Percentiles rank a stretch among this genome's conserved stretches.
Evolutionary conservation across 2,329 filamentous ascomycete species (phyloP).

Genomic region (Alternaria postmessia): DNA sequence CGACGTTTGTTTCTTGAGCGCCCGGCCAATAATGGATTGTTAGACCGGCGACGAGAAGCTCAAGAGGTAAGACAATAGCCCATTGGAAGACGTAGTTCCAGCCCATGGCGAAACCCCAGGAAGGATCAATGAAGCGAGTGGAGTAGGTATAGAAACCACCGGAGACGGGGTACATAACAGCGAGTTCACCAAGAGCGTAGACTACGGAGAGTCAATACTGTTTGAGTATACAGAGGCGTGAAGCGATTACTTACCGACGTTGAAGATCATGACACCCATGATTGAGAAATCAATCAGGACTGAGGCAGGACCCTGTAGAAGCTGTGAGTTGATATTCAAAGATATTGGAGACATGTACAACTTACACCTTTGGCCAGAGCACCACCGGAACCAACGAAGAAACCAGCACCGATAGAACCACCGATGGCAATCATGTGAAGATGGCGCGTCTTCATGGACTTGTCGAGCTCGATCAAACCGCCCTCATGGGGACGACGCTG

Average conservation of each 20-base stretch:
- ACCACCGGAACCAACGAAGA: constrained; percentile 68
- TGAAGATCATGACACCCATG: constrained; percentile 52
- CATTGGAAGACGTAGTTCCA: constrained; percentile 51
- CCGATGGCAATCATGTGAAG: constrained; percentile 70
- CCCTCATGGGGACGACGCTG: constrained; percentile 41
- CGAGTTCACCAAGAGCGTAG: constrained; percentile 61
- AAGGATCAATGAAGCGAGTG: constrained; percentile 59
- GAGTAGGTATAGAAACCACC: constrained; percentile 62
- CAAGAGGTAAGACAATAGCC: constrained; percentile 50
- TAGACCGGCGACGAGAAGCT: constrained; percentile 50
- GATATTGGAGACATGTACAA: constrained; percentile 3
- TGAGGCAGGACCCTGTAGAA: constrained; percentile 38
- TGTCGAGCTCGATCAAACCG: constrained; percentile 41
- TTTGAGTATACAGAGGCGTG: not conserved
- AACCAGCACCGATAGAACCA: constrained; percentile 69
- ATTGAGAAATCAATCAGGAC: constrained; percentile 52
- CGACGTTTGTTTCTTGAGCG: constrained; percentile 25
- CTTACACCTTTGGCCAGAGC: constrained; percentile 63
- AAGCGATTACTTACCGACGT: constrained; percentile 42
- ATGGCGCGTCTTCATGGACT: constrained; percentile 64
- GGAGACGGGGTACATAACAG: constrained; percentile 66
- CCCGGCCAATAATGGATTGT: constrained; percentile 50
- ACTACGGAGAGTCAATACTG: constrained; percentile 56
- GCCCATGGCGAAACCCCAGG: constrained; percentile 52
- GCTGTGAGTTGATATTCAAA: constrained; percentile 10